These are phyloP conservation scores for Pseudopithomyces maydicus DNA, from an alignment of 2,329 filamentous ascomycete species.

Conservation along the genomic window DNA sequence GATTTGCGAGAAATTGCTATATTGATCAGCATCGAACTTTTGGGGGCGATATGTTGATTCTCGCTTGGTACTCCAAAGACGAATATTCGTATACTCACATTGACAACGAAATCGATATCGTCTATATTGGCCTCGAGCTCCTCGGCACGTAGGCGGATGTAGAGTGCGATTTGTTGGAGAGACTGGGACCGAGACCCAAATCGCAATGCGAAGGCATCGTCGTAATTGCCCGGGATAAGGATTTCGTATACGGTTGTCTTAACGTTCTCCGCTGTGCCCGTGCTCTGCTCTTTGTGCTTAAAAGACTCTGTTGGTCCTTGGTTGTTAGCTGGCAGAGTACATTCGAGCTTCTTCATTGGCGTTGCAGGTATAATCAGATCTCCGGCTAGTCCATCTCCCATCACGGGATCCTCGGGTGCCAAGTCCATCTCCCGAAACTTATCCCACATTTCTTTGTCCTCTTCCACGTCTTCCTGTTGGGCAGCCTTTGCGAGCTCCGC, in stretches of 20 bases:
- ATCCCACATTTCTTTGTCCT: neutral
- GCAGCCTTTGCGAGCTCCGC: slow-evolving; percentile 19
- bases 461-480: slow-evolving; percentile 4
- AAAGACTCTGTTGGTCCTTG: neutral
- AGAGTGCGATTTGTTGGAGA: slow-evolving; percentile 2
- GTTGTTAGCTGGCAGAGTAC: neutral
- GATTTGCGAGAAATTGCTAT: neutral
- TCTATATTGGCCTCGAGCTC: slow-evolving; percentile 12
- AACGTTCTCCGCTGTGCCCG: neutral
- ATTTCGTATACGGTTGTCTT: slow-evolving; percentile 8
- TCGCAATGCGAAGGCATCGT: slow-evolving; percentile 2
- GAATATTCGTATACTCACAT: slow-evolving; percentile 6
- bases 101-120: slow-evolving; percentile 9
- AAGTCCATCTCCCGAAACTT: slow-evolving; percentile 26
- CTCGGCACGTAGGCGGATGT: slow-evolving; percentile 9
- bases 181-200: neutral
- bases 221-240: slow-evolving; percentile 12
- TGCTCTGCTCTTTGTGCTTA: neutral
- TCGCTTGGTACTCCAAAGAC: neutral
- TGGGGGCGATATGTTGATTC: neutral
- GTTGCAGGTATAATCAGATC: slow-evolving; percentile 22
- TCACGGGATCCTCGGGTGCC: slow-evolving; percentile 24
- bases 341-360: slow-evolving; percentile 4
- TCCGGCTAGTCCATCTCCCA: slow-evolving; percentile 15
- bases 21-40: neutral